Evolutionary conservation across 139 green algal species (phyloP).

Genomic region (Tetraselmis striata): DNA sequence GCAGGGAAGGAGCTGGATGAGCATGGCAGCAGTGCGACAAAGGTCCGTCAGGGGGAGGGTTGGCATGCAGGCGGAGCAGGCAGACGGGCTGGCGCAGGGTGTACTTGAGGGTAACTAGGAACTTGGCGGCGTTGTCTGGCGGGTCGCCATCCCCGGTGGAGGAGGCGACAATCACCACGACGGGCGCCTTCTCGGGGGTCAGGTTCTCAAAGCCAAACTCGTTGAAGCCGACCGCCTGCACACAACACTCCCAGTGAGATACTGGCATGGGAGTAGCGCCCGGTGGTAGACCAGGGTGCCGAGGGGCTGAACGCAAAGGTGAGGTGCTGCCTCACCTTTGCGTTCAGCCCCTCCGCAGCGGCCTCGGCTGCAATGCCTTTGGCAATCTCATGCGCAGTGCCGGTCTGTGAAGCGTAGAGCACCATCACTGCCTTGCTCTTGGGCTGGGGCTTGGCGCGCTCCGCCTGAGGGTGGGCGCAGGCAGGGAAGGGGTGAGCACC

Average conservation of each 20-base stretch:
- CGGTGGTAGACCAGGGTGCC: background rate
- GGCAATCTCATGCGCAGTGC: conserved; percentile 86
- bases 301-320: background rate
- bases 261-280: background rate
- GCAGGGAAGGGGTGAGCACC: background rate
- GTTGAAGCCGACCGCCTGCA: conserved; percentile 36
- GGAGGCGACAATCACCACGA: conserved; percentile 52
- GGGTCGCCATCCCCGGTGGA: conserved; percentile 88
- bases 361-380: conserved; percentile 74
- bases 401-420: conserved; percentile 87
- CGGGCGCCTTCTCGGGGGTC: conserved; percentile 18
- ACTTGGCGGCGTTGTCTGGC: conserved; percentile 82
- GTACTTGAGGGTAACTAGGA: conserved; percentile 38
- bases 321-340: conserved; percentile 23
- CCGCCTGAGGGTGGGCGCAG: background rate
- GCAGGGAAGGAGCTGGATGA: background rate
- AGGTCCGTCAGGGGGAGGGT: background rate
- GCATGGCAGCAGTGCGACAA: background rate
- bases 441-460: background rate
- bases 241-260: background rate
- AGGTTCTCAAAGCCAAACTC: conserved; percentile 66
- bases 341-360: conserved; percentile 32
- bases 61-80: background rate
- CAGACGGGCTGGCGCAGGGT: background rate
- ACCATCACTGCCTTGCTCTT: conserved; percentile 30